phyloP scores from a whole-genome alignment of 2,329 filamentous ascomycete species.

The Penicillium sp. region DNA sequence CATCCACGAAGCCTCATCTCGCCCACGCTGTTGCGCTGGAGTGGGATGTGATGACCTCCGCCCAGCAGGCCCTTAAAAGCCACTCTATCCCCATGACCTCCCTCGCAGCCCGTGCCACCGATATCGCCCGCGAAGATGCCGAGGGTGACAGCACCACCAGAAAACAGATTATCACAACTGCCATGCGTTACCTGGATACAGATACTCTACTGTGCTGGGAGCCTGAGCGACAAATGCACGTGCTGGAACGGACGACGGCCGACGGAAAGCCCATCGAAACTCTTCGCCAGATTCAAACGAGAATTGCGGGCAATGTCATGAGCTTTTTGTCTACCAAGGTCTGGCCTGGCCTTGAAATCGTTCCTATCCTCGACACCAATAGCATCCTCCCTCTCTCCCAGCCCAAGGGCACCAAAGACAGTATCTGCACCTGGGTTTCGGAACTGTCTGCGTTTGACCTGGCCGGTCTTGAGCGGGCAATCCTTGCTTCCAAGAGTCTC shows the following conservation, averaged over 20 bases:
- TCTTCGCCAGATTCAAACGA: slow-evolving; percentile 70
- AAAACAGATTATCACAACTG: slow-evolving; percentile 60
- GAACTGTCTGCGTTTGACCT: slow-evolving; percentile 75
- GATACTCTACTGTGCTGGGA: slow-evolving; percentile 93
- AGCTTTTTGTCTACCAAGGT: slow-evolving; percentile 67
- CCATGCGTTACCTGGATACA: slow-evolving; percentile 85
- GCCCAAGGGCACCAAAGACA: slow-evolving; percentile 67
- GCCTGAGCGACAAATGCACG: slow-evolving; percentile 52
- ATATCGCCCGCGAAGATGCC: slow-evolving; percentile 69
- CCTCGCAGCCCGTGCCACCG: slow-evolving; percentile 75
- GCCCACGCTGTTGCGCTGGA: slow-evolving; percentile 84
- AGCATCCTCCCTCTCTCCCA: slow-evolving; percentile 75
- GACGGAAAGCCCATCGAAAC: slow-evolving; percentile 52
- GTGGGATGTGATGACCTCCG: slow-evolving; percentile 82
- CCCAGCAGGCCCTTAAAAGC: slow-evolving; percentile 77
- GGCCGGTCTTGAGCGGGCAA: slow-evolving; percentile 78
- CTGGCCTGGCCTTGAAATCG: slow-evolving; percentile 79
- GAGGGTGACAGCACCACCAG: slow-evolving; percentile 54
- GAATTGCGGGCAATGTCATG: slow-evolving; percentile 67
- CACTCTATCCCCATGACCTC: slow-evolving; percentile 91
- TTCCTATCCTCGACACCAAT: slow-evolving; percentile 74
- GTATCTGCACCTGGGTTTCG: slow-evolving; percentile 74
- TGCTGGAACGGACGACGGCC: slow-evolving; percentile 44
- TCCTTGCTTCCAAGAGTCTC: slow-evolving; percentile 83
- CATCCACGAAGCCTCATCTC: slow-evolving; percentile 72